Conservation (phyloP, 2,329 filamentous ascomycete genomes). For the Colletotrichum gloeosporioides region DNA sequence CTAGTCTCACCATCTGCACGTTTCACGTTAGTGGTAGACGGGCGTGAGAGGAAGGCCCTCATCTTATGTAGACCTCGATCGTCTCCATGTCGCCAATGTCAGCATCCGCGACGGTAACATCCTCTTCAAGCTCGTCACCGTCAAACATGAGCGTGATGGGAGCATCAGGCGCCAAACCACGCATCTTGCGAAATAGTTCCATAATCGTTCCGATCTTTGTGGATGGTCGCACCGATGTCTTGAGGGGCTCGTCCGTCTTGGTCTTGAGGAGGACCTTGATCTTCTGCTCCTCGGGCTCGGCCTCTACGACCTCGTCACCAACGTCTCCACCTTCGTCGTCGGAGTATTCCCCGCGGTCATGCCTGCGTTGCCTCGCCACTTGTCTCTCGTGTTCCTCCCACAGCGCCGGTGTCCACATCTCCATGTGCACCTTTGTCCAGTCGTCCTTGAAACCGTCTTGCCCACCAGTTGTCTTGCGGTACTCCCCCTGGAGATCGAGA, state of each 20-base stretch:
- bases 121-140: slow-evolving; percentile 71
- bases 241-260: slow-evolving; percentile 53
- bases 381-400: slow-evolving; percentile 55
- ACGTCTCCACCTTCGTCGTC: slow-evolving; percentile 28
- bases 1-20: not conserved
- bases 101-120: slow-evolving; percentile 65
- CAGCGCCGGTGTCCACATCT: slow-evolving; percentile 75
- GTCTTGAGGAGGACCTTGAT: slow-evolving; percentile 61
- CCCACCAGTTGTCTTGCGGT: slow-evolving; percentile 46
- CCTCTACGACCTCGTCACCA: slow-evolving; percentile 22
- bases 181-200: slow-evolving; percentile 62
- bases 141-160: slow-evolving; percentile 74
- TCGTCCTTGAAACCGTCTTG: slow-evolving; percentile 51
- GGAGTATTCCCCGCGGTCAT: slow-evolving; percentile 47
- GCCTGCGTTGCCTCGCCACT: slow-evolving; percentile 52
- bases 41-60: not conserved
- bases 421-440: slow-evolving; percentile 70
- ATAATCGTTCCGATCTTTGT: slow-evolving; percentile 69
- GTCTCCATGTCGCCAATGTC: slow-evolving; percentile 79
- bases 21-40: not conserved
- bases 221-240: slow-evolving; percentile 54
- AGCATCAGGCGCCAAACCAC: slow-evolving; percentile 54
- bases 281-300: slow-evolving; percentile 35
- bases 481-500: slow-evolving; percentile 59
- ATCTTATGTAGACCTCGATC: slow-evolving; percentile 73